Evolutionary conservation across 345 rosid genomes (phyloP).

Genomic region (Citrus trifoliata): DNA sequence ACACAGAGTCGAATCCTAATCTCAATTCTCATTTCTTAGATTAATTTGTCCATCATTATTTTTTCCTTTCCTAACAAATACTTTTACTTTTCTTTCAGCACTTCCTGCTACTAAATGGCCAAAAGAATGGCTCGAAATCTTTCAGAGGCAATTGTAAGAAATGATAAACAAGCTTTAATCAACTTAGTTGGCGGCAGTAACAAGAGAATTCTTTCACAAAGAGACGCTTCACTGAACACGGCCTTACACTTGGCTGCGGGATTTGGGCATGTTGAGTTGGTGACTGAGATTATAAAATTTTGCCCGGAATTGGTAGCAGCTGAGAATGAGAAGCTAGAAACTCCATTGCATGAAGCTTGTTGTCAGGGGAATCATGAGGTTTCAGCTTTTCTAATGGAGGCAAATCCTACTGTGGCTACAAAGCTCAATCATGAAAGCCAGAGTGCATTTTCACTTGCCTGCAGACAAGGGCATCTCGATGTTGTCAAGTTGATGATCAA

Average conservation of each 20-base stretch:
- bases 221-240: too few species aligned
- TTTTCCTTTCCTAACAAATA: too few species aligned
- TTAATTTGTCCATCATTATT: too few species aligned
- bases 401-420: constrained; percentile 6
- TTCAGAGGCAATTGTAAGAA: background rate
- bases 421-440: constrained; percentile 8
- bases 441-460: constrained; percentile 20
- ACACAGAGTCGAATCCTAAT: too few species aligned
- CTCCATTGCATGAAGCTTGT: constrained; percentile 24
- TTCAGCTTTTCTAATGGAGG: background rate
- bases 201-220: too few species aligned
- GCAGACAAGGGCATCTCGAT: constrained; percentile 7
- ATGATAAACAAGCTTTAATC: background rate
- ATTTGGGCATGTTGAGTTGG: too few species aligned
- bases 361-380: constrained; percentile 4
- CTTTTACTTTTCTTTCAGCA: too few species aligned
- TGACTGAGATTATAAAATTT: background rate
- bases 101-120: background rate
- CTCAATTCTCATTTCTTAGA: too few species aligned
- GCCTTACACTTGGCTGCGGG: too few species aligned
- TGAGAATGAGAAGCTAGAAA: constrained; percentile 12
- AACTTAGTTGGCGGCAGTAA: background rate
- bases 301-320: constrained; percentile 14
- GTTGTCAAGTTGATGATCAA: constrained; percentile 13
- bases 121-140: background rate